These are phyloP conservation scores for Coniophora puteana DNA, from an alignment of 1,284 basidiomycete genomes.

Conservation along the genomic window DNA sequence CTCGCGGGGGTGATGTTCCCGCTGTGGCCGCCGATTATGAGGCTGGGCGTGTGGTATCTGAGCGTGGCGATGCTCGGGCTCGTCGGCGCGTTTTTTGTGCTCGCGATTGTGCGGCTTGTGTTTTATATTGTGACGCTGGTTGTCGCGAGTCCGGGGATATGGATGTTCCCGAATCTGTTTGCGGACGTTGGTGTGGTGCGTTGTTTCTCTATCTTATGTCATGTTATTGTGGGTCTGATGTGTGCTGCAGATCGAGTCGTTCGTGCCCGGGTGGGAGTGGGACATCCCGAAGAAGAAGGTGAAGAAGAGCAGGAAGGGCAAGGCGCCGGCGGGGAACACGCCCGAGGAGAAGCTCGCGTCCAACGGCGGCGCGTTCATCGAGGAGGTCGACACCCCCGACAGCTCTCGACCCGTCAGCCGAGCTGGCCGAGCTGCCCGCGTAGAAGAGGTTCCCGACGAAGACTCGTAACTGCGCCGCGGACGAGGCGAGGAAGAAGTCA, in stretches of 20 bases:
- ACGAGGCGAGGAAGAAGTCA: too few species aligned
- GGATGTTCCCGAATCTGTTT: constrained; percentile 98
- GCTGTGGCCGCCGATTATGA: constrained; percentile 90
- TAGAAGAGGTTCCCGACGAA: constrained; percentile 59
- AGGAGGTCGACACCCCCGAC: constrained; percentile 48
- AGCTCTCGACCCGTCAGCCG: constrained; percentile 59
- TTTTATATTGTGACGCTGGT: constrained; percentile 94
- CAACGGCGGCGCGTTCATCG: constrained; percentile 45
- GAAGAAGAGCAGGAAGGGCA: constrained; percentile 52
- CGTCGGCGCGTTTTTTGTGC: constrained; percentile 87
- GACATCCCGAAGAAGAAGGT: constrained; percentile 90
- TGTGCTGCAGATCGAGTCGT: constrained; percentile 85
- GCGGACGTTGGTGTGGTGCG: constrained; percentile 98
- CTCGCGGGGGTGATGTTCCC: constrained; percentile 99
- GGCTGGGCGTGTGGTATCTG: constrained; percentile 97
- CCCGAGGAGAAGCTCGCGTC: constrained; percentile 28
- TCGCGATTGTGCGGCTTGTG: constrained; percentile 91
- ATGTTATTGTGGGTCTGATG: constrained; percentile 3
- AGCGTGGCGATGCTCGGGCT: constrained; percentile 86
- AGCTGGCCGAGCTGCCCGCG: constrained; percentile 49
- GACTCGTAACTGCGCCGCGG: constrained; percentile 29
- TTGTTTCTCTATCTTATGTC: constrained; percentile 20
- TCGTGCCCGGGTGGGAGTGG: constrained; percentile 98
- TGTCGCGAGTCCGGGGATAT: constrained; percentile 87
- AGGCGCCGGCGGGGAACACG: constrained; percentile 21